Base-by-base conservation (phyloP, 805 yeast genomes). In the Cyberlindnera amylophila region DNA sequence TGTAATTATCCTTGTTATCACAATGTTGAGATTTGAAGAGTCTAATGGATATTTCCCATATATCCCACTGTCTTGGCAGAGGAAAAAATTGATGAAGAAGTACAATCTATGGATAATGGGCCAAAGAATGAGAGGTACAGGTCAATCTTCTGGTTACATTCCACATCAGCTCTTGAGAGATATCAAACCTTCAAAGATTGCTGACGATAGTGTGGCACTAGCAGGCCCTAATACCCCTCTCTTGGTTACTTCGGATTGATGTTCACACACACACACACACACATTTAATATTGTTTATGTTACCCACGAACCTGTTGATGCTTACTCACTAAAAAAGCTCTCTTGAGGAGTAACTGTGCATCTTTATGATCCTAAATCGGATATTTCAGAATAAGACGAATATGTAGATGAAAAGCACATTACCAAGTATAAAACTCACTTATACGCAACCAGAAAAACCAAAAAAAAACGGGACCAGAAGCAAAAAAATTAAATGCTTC, bases 1-100 rank as follows among this genome's bases (percentile, higher is more conserved):
- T 1, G 60, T 64, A 4, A 59, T 76, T 3, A 66, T 74, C 19
- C 44, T 45, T 3, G 70, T 77, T 8, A 68, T 82, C 23, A 50
- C 64, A 1, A 49, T 70, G 44, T 61, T 86, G 40, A 63, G 65
- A 38, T 57, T 67, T 19, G 86, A 81, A 51, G 86, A 80, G 50
- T 67, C 64, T 19, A 57, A 71, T 37, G 90, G 90, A 0, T 70
- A 69, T 32, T 62, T 81, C 39, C 87, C 88, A 3, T 57, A 68
- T 9, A 39, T 86, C 7, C 95, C 95, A 5, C 51, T 81, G 12
- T 59, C 55, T 38, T 75, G 77, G 72, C 95, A 86, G 59, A 62
- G 67, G 49, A 75, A 71, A 48, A 65, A 77, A 38, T 72, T 85
- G 19, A 31, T 58, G 29, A 71, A 70, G 45, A 66, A 70, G 46